These are phyloP conservation scores for Chlorella sorokiniana DNA, from an alignment of 139 green algal species.

Conservation along the genomic window DNA sequence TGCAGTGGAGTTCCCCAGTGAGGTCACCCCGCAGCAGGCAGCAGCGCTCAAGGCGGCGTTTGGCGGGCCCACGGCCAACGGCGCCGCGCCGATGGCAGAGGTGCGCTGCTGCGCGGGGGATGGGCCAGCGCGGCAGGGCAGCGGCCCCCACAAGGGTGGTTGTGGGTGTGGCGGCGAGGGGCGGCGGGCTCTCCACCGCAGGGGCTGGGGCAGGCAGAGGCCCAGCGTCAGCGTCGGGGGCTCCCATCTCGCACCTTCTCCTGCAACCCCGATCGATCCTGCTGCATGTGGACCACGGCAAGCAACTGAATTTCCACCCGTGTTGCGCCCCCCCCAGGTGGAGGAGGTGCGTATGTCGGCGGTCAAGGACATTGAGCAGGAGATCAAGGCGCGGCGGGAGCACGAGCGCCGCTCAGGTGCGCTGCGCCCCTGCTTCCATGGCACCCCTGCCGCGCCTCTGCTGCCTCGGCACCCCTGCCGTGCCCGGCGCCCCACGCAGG, in stretches of 20 bases:
- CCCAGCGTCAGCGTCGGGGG: too few species aligned
- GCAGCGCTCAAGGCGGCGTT: slow-evolving; percentile 41
- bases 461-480: not conserved
- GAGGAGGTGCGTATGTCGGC: slow-evolving; percentile 49
- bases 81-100: slow-evolving; percentile 73
- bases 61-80: slow-evolving; percentile 20
- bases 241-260: too few species aligned
- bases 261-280: too few species aligned
- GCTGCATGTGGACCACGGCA: too few species aligned
- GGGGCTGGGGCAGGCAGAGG: too few species aligned
- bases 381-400: slow-evolving; percentile 78
- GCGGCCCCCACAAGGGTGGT: not conserved
- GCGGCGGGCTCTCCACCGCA: too few species aligned
- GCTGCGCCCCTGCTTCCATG: not conserved
- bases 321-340: slow-evolving; percentile 57
- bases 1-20: slow-evolving; percentile 84
- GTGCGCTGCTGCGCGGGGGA: slow-evolving; percentile 34
- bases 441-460: not conserved
- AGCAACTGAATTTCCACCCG: not conserved
- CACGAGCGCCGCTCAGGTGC: slow-evolving; percentile 42
- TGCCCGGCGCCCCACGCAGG: not conserved
- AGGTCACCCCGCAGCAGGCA: slow-evolving; percentile 46
- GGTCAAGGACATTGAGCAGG: slow-evolving; percentile 84
- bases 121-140: not conserved
- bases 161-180: not conserved